Base-by-base conservation (phyloP, 805 yeast species). In the Jamesozyma rosinii region DNA sequence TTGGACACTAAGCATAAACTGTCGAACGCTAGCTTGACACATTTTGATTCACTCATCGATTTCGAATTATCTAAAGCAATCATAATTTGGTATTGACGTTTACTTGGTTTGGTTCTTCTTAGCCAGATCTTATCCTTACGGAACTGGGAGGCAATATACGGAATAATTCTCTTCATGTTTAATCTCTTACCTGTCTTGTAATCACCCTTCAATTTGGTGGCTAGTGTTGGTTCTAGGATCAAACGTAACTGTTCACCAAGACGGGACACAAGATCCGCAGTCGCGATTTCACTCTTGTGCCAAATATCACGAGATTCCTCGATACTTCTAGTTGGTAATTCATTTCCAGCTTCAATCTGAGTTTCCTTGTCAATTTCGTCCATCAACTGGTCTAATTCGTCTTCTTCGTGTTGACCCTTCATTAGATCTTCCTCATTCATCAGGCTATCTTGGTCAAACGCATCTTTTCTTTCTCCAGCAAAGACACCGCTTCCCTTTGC, bases 51-150 rank as follows among this genome's bases (percentile, higher is more conserved):
- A 44, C 89, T 79, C 99, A 92, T 92, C 1, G 97, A 90, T 63
- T 86, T 88, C 26, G 98, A 92, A 61, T 92, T 96, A 68, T 92
- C 99, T 38, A 92, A 83, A 1, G 98, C 89, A 51, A 92, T 83
- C 96, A 94, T 85, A 49, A 92, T 85, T 68, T 92, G 98, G 63
- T 92, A 92, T 61, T 89, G 92, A 57, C 99, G 80, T 69, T 92
- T 92, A 52, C 95, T 84, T 44, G 99, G 99, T 60, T 92, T 90
- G 5, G 97, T 88, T 65, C 99, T 78, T 61, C 96, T 78, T 67
- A 92, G 74, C 99, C 99, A 92, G 45, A 92, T 92, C 71, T 92
- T 92, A 64, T 92, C 99, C 63, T 92, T 92, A 57, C 95, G 80
- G 76, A 87, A 92, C 57, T 88, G 95, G 32, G 95, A 85, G 0